Conservation (phyloP, 148 eudicot species). For the Rhododendron molle region DNA sequence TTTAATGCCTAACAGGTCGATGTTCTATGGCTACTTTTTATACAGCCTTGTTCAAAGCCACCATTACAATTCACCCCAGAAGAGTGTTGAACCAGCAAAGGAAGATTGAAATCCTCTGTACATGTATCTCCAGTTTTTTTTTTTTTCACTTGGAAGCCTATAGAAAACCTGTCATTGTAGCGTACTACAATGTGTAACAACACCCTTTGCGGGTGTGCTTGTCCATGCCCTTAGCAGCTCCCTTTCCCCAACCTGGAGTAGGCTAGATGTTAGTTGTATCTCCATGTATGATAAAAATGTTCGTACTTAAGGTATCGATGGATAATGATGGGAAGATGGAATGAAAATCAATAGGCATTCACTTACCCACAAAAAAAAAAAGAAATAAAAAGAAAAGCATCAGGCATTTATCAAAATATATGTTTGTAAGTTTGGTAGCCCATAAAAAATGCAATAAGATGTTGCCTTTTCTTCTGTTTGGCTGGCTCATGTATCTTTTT, state of each 20-base stretch:
- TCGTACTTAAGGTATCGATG: neutral
- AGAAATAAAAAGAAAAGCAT: too few species aligned
- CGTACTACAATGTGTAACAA: neutral
- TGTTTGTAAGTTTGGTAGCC: neutral
- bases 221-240: neutral
- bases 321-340: neutral
- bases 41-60: neutral
- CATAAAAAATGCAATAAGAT: neutral
- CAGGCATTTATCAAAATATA: too few species aligned
- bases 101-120: slow-evolving; percentile 10
- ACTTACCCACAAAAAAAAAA: neutral
- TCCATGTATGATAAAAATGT: neutral
- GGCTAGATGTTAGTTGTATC: neutral
- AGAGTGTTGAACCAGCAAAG: slow-evolving; percentile 4
- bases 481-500: neutral
- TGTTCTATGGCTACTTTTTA: neutral
- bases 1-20: neutral
- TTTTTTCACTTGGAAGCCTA: neutral
- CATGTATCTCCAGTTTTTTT: neutral
- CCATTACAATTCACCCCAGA: slow-evolving; percentile 9
- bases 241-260: neutral
- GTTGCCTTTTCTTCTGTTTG: neutral
- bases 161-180: neutral
- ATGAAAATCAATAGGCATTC: neutral
- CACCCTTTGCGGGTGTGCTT: neutral